Percentiles rank a stretch among this genome's conserved stretches.
These are phyloP conservation scores for Glycine soja DNA, from an alignment of 306 rosid species.

Conservation along the genomic window DNA sequence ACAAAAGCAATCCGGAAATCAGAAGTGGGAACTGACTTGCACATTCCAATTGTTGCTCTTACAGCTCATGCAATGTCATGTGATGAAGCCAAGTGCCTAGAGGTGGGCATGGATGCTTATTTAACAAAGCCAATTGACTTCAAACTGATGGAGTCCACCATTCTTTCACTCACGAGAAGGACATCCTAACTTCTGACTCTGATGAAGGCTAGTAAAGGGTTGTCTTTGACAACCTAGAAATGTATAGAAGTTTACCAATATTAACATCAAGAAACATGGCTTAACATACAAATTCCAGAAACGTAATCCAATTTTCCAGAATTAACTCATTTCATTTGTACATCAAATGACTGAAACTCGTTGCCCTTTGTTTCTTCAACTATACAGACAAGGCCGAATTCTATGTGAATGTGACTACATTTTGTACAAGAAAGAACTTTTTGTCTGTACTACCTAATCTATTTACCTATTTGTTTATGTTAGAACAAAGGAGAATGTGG, in stretches of 20 bases:
- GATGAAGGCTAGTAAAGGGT: slow-evolving; percentile 38
- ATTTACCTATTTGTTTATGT: background rate
- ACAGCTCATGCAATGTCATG: slow-evolving; percentile 99
- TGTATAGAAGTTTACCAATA: slow-evolving; percentile 23
- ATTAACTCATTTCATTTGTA: slow-evolving; percentile 26
- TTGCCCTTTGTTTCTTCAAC: slow-evolving; percentile 22
- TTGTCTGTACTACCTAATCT: background rate
- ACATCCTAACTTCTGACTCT: slow-evolving; percentile 44
- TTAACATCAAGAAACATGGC: slow-evolving; percentile 22
- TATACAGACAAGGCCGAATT: background rate
- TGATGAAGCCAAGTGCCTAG: slow-evolving; percentile 95
- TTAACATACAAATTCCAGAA: slow-evolving; percentile 24
- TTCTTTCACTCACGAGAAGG: slow-evolving; percentile 83
- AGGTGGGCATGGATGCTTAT: slow-evolving; percentile 98
- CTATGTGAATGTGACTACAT: background rate
- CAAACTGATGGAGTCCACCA: slow-evolving; percentile 94
- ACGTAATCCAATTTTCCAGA: slow-evolving; percentile 30
- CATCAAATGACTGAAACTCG: slow-evolving; percentile 8
- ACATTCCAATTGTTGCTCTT: slow-evolving; percentile 93
- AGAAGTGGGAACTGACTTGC: slow-evolving; percentile 70
- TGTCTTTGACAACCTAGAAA: slow-evolving; percentile 41
- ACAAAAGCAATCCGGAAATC: slow-evolving; percentile 89
- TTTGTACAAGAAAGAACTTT: background rate
- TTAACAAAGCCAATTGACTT: slow-evolving; percentile 92
- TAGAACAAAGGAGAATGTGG: too few relatives aligned